Percentiles rank a stretch among this genome's conserved stretches.
phyloP scores from a whole-genome alignment of 257 asterid genomes.

The Solanum arcanum region DNA sequence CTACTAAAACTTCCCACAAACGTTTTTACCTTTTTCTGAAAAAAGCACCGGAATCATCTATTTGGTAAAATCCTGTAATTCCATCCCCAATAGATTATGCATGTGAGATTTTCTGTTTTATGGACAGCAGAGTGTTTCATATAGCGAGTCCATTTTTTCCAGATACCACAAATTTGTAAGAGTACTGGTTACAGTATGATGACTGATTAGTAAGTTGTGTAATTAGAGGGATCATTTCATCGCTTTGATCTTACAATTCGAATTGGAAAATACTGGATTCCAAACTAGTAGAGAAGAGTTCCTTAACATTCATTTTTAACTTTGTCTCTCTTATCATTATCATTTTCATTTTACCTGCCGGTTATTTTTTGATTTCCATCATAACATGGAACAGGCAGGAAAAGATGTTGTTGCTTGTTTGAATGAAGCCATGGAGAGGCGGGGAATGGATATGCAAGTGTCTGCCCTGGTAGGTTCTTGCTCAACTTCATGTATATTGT shows the following conservation, averaged over 20 bases:
- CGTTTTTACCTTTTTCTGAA: neutral
- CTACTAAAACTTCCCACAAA: neutral
- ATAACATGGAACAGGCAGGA: conserved; percentile 45
- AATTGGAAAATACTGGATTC: neutral
- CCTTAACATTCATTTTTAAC: neutral
- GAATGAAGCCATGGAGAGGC: conserved; percentile 68
- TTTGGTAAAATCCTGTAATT: neutral
- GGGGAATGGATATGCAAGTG: conserved; percentile 52
- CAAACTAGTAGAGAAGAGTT: neutral
- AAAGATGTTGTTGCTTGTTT: conserved; percentile 66
- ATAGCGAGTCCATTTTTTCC: neutral
- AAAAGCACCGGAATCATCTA: neutral
- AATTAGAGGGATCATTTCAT: neutral
- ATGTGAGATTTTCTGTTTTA: neutral
- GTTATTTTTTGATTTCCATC: neutral
- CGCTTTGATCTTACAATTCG: neutral
- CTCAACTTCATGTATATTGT: neutral
- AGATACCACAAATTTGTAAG: neutral
- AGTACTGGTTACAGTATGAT: neutral
- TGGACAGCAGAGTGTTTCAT: neutral
- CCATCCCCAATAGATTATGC: neutral
- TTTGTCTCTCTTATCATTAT: neutral
- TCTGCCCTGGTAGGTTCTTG: conserved; percentile 54
- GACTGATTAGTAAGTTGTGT: neutral
- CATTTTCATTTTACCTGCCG: neutral